Percentiles rank a stretch among this genome's conserved stretches.
Conservation (phyloP, 2,329 filamentous ascomycete species). For the Waltergamsia citrina region DNA sequence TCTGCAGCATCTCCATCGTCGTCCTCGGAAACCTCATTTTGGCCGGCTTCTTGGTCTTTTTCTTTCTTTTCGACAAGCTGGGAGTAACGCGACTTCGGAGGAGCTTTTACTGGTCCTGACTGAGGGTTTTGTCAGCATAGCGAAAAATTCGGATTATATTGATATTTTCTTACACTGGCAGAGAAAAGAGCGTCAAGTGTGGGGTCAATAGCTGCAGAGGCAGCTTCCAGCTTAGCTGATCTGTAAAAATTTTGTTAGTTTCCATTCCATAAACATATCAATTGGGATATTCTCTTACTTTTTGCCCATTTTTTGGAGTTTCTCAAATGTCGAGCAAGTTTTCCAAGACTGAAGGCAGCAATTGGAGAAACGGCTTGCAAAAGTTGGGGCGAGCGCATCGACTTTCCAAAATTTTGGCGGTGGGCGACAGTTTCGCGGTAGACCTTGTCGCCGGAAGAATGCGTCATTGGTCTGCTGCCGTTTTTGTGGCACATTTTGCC, state of each 20-base stretch:
- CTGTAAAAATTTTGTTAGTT: constrained; percentile 15
- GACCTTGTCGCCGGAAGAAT: constrained; percentile 15
- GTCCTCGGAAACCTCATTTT: constrained; percentile 9
- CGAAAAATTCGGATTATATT: neutral
- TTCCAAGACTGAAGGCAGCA: neutral
- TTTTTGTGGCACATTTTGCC: constrained; percentile 9
- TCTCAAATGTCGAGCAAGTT: neutral
- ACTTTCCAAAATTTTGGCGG: constrained; percentile 2
- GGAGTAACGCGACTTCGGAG: constrained; percentile 34
- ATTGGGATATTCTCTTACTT: constrained; percentile 6
- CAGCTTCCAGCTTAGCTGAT: constrained; percentile 28
- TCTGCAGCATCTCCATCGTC: constrained; percentile 14
- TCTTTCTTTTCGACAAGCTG: constrained; percentile 23
- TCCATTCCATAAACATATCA: constrained; percentile 4
- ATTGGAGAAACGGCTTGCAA: constrained; percentile 2
- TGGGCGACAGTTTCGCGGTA: neutral
- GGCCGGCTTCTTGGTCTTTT: constrained; percentile 9
- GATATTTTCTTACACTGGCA: constrained; percentile 50
- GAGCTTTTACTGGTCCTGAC: constrained; percentile 41
- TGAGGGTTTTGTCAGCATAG: constrained; percentile 15
- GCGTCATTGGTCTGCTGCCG: constrained; percentile 18
- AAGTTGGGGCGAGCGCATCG: constrained; percentile 3
- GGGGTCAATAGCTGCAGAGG: constrained; percentile 55
- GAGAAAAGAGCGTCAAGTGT: constrained; percentile 61
- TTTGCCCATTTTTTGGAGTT: constrained; percentile 15